phyloP scores from a whole-genome alignment of 1,284 basidiomycete species.

The Coniophora puteana region DNA sequence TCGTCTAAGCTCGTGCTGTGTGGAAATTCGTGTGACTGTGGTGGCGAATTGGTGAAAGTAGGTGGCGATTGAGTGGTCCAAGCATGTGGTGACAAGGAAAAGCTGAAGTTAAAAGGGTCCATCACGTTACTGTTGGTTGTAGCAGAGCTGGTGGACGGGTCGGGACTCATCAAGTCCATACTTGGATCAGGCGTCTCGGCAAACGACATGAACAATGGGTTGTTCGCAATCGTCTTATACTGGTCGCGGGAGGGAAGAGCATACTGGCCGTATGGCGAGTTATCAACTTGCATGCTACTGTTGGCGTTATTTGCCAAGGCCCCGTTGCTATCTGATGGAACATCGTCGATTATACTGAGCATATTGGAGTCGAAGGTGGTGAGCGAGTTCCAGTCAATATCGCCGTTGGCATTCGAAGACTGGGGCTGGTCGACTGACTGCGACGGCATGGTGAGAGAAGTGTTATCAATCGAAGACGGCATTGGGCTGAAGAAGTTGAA shows the following conservation, averaged over 20 bases:
- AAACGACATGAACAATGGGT: constrained; percentile 79
- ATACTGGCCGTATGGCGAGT: constrained; percentile 35
- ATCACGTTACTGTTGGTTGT: constrained; percentile 14
- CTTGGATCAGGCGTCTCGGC: constrained; percentile 54
- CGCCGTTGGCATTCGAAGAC: constrained; percentile 36
- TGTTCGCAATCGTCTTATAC: constrained; percentile 74
- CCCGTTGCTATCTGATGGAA: no score
- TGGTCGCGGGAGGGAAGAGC: constrained; percentile 36
- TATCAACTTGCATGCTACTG: constrained; percentile 63
- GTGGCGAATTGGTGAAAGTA: constrained; percentile 34
- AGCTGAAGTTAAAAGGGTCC: constrained; percentile 18
- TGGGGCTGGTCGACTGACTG: constrained; percentile 6
- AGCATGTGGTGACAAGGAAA: constrained; percentile 17
- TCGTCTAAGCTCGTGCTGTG: constrained; percentile 45
- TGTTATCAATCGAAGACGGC: constrained; percentile 20
- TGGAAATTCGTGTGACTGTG: constrained; percentile 26
- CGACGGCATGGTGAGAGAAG: no score
- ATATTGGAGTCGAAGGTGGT: constrained; percentile 63
- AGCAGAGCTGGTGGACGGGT: constrained; percentile 22
- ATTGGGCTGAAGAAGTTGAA: constrained; percentile 29
- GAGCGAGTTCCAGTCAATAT: constrained; percentile 61
- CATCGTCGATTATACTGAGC: constrained; percentile 52
- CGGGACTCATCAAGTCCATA: no score
- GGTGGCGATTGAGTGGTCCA: constrained; percentile 38
- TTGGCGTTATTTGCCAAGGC: constrained; percentile 43